Conservation (phyloP, 345 rosid genomes). For the Punica granatum region DNA sequence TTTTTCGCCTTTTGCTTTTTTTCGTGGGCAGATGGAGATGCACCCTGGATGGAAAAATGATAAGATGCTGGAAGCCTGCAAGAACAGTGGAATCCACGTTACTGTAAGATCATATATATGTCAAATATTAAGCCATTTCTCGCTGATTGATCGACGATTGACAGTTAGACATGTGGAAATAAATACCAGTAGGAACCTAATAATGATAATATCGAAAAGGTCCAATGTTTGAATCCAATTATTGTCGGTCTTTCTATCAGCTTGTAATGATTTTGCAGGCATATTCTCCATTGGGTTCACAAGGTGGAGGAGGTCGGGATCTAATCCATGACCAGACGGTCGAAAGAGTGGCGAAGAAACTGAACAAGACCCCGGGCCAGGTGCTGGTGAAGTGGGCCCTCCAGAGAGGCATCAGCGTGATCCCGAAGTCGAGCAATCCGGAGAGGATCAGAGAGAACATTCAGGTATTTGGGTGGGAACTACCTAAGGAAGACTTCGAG, state of each 20-base stretch:
- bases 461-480: constrained; percentile 38
- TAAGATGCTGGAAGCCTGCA: constrained; percentile 37
- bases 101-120: constrained; percentile 22
- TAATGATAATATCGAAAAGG: too few species aligned
- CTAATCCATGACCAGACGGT: constrained; percentile 35
- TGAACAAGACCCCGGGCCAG: constrained; percentile 46
- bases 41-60: constrained; percentile 71
- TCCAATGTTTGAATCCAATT: neutral
- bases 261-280: constrained; percentile 19
- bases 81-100: constrained; percentile 37
- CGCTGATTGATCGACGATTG: too few species aligned
- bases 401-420: constrained; percentile 48
- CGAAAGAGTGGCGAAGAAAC: constrained; percentile 36
- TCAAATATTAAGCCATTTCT: too few species aligned
- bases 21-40: constrained; percentile 43
- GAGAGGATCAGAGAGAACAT: constrained; percentile 47
- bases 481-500: constrained; percentile 40
- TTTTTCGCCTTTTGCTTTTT: neutral
- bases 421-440: constrained; percentile 40
- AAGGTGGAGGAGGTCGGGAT: constrained; percentile 37
- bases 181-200: too few species aligned
- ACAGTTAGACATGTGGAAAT: too few species aligned
- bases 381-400: constrained; percentile 48
- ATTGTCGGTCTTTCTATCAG: neutral
- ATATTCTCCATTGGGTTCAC: constrained; percentile 46